Percentiles rank a stretch among this genome's conserved stretches.
Conservation (phyloP, 1,284 basidiomycete species). For the Apiotrichum veenhuisii region DNA sequence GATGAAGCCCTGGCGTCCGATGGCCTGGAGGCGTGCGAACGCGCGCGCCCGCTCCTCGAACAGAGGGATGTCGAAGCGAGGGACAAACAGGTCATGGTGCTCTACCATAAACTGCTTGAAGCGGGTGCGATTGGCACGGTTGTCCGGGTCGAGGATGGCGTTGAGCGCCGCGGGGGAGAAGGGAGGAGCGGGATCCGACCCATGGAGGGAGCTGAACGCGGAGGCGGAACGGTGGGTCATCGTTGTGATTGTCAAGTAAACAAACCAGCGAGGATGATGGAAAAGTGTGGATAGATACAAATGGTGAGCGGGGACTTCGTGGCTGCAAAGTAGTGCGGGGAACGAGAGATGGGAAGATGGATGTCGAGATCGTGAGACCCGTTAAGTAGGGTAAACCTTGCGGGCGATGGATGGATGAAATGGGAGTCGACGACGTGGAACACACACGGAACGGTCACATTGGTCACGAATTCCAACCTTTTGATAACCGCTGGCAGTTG, state of each 20-base stretch:
- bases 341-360: too few relatives aligned
- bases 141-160: conserved; percentile 16
- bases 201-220: not conserved
- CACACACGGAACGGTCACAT: too few relatives aligned
- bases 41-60: conserved; percentile 15
- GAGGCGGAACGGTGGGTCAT: not conserved
- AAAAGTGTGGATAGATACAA: too few relatives aligned
- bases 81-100: conserved; percentile 13
- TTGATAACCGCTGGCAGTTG: too few relatives aligned
- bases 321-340: too few relatives aligned
- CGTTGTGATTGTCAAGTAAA: not conserved
- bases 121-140: conserved; percentile 7
- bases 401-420: too few relatives aligned
- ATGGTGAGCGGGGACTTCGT: too few relatives aligned
- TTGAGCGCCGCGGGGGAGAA: conserved; percentile 14
- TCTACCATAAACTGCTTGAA: conserved; percentile 11
- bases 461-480: too few relatives aligned
- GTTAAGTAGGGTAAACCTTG: too few relatives aligned
- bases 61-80: conserved; percentile 17
- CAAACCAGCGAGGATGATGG: too few relatives aligned
- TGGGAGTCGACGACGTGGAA: too few relatives aligned
- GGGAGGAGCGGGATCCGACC: not conserved
- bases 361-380: too few relatives aligned
- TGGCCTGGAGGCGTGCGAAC: conserved; percentile 5
- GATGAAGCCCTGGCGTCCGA: conserved; percentile 6